A percentile compares a stretch with the other conserved stretches of the same genome.
These are phyloP conservation scores for Fusarium tanahbumbuense DNA, from an alignment of 2,329 filamentous ascomycete genomes.

Conservation along the genomic window DNA sequence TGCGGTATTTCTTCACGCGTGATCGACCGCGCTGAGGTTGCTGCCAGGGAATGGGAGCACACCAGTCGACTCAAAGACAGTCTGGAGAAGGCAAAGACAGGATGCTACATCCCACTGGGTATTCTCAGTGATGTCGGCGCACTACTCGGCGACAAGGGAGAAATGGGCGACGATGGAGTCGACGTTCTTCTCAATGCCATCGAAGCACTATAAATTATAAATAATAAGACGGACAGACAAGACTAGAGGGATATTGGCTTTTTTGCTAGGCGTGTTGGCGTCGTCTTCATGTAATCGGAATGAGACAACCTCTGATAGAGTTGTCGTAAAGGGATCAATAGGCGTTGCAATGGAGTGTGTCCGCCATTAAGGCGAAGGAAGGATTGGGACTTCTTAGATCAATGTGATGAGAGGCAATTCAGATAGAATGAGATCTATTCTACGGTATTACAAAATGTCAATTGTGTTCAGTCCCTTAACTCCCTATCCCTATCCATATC, in stretches of 20 bases:
- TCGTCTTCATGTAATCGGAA: slow-evolving; percentile 31
- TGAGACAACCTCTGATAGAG: slow-evolving; percentile 28
- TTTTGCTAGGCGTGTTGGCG: slow-evolving; percentile 30
- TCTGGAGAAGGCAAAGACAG: slow-evolving; percentile 81
- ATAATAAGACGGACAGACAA: neutral
- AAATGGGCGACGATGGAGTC: slow-evolving; percentile 63
- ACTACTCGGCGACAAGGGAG: slow-evolving; percentile 71
- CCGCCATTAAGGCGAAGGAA: neutral
- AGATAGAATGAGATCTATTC: neutral
- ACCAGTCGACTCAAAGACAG: slow-evolving; percentile 91
- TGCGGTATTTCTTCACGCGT: slow-evolving; percentile 89
- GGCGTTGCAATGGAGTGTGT: slow-evolving; percentile 30
- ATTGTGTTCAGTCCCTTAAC: neutral
- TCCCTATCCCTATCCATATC: neutral
- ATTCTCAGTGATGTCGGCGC: slow-evolving; percentile 88
- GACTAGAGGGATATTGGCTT: slow-evolving; percentile 5
- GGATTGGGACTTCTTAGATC: neutral
- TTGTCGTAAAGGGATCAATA: slow-evolving; percentile 28
- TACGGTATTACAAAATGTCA: neutral
- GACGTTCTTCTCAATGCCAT: slow-evolving; percentile 71
- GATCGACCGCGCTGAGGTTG: slow-evolving; percentile 87
- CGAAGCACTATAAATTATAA: slow-evolving; percentile 57
- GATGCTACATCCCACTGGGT: slow-evolving; percentile 85
- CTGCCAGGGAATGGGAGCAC: slow-evolving; percentile 94
- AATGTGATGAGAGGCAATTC: slow-evolving; percentile 1